Conservation (phyloP, 208 protist genomes). For the Acanthamoeba royreba region DNA sequence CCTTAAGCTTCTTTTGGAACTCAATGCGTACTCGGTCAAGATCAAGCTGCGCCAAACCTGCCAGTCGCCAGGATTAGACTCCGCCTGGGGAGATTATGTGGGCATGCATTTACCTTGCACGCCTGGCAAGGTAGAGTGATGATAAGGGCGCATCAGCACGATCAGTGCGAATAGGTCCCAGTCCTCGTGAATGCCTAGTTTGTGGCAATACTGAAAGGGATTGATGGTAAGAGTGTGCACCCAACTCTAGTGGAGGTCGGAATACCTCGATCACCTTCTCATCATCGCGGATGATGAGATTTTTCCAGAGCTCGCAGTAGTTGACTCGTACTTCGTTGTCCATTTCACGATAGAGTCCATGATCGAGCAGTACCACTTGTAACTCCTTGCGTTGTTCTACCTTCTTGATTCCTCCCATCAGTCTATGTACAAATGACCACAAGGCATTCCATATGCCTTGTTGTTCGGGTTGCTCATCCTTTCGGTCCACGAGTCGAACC, state of each 20-base stretch:
- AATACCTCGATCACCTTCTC: not conserved
- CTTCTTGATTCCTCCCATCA: not conserved
- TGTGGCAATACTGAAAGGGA: not conserved
- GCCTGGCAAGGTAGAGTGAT: not conserved
- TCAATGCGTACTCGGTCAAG: not conserved
- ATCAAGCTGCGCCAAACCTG: not conserved
- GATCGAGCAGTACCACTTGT: constrained; percentile 88
- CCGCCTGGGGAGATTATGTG: not conserved
- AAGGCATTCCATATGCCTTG: not conserved
- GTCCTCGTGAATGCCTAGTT: not conserved
- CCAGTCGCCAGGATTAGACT: not conserved
- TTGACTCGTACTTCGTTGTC: constrained; percentile 59
- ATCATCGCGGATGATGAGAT: constrained; percentile 20
- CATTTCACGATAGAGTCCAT: constrained; percentile 92
- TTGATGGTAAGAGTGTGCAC: too few species aligned
- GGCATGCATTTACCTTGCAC: not conserved
- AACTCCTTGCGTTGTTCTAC: not conserved
- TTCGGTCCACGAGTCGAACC: constrained; percentile 63
- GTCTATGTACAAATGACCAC: not conserved
- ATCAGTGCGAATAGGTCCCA: not conserved
- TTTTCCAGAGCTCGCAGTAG: constrained; percentile 38
- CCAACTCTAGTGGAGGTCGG: too few species aligned
- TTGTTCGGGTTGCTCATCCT: not conserved
- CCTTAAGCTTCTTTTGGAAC: not conserved
- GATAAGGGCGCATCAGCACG: not conserved